Percentiles rank a stretch among this genome's conserved stretches.
Evolutionary conservation across 23 red algal genomes (phyloP).

Genomic region (Gracilaria vermiculophylla): DNA sequence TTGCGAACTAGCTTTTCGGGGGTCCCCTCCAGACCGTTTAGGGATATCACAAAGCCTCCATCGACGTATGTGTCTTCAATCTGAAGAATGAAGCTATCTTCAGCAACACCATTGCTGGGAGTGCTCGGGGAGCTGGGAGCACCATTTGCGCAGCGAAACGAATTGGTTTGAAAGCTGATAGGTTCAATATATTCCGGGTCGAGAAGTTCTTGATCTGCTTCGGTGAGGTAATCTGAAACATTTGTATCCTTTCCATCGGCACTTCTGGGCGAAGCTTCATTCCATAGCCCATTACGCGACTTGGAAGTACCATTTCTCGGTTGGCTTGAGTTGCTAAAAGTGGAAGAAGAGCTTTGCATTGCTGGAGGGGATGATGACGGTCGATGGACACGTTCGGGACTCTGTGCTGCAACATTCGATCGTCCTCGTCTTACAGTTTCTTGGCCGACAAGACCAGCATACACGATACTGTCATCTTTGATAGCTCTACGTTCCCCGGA

Average conservation of each 20-base stretch:
- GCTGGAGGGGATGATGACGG: not conserved
- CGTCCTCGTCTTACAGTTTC: not conserved
- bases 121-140: not conserved
- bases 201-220: not conserved
- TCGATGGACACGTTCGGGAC: not conserved
- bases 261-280: not conserved
- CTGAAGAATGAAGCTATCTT: conserved; percentile 69
- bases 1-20: conserved; percentile 59
- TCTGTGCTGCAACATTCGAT: not conserved
- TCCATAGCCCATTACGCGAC: not conserved
- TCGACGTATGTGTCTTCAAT: conserved; percentile 64
- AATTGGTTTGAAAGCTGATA: not conserved
- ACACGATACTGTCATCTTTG: conserved; percentile 20
- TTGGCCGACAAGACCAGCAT: not conserved
- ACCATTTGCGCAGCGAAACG: not conserved
- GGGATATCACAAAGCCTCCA: conserved; percentile 72
- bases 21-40: conserved; percentile 30
- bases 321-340: not conserved
- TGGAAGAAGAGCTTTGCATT: not conserved
- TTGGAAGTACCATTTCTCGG: not conserved
- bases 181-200: not conserved
- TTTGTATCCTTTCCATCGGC: not conserved
- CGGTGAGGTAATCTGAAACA: not conserved
- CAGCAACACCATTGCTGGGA: not conserved
- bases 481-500: conserved; percentile 1